Evolutionary conservation across 2,329 filamentous ascomycete species (phyloP).

Genomic region (Beauveria sp.): DNA sequence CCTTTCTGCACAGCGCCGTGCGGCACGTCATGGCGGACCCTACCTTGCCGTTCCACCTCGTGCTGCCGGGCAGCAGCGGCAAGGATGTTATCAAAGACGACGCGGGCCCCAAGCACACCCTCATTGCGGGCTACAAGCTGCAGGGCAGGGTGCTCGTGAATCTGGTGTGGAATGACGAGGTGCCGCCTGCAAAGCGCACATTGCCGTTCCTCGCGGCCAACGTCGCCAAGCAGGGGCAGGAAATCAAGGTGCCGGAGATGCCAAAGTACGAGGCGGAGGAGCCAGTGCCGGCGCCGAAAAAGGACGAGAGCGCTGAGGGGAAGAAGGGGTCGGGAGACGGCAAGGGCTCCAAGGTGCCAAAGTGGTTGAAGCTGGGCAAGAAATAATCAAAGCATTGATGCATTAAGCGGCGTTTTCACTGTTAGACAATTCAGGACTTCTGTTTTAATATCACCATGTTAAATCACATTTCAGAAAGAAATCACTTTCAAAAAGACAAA

Average conservation of each 20-base stretch:
- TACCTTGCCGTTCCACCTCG: conserved; percentile 63
- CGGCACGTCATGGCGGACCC: conserved; percentile 59
- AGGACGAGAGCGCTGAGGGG: conserved; percentile 19
- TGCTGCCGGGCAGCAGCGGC: conserved; percentile 43
- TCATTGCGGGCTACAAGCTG: conserved; percentile 70
- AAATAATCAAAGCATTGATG: conserved; percentile 39
- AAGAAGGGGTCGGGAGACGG: conserved; percentile 26
- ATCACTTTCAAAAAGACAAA: no score
- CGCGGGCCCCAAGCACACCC: conserved; percentile 37
- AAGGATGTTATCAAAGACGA: conserved; percentile 43
- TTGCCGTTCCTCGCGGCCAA: conserved; percentile 50
- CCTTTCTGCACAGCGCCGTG: conserved; percentile 67
- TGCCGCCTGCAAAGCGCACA: conserved; percentile 46
- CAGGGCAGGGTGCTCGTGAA: conserved; percentile 66
- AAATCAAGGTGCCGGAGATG: conserved; percentile 57
- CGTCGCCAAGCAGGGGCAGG: conserved; percentile 54
- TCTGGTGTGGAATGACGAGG: conserved; percentile 63
- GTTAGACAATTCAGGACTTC: neutral
- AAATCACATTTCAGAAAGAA: neutral
- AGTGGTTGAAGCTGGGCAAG: conserved; percentile 68
- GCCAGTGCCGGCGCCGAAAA: conserved; percentile 23
- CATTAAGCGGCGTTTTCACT: neutral
- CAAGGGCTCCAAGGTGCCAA: conserved; percentile 47
- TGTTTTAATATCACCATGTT: neutral
- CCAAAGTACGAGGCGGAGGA: conserved; percentile 32